Conservation (phyloP, 805 yeast species). For the Spathaspora sp. region DNA sequence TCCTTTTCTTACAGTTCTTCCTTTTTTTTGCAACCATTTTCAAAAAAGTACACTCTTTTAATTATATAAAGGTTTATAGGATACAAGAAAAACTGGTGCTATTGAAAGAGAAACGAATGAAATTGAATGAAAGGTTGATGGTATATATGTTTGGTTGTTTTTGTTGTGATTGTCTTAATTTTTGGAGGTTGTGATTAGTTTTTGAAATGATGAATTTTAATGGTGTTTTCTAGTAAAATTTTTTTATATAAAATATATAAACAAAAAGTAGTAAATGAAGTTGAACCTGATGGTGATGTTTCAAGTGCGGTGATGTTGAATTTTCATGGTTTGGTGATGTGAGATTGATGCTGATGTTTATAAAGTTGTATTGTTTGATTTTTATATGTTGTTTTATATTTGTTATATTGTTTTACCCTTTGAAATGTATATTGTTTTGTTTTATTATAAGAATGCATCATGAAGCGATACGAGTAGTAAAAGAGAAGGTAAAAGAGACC, state of each 20-base stretch:
- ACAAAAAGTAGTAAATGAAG: background rate
- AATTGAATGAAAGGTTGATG: background rate
- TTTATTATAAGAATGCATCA: no score
- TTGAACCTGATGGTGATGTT: background rate
- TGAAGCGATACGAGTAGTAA: no score
- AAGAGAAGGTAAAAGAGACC: no score
- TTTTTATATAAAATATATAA: background rate
- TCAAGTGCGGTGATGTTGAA: background rate
- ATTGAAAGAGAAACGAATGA: background rate
- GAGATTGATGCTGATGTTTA: no score
- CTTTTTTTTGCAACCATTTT: background rate
- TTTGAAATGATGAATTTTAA: background rate
- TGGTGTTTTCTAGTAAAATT: background rate
- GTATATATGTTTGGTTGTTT: background rate
- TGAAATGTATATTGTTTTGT: no score
- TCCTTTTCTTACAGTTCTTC: background rate
- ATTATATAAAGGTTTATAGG: background rate
- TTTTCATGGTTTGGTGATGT: background rate
- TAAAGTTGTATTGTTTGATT: no score
- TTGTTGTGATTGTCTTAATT: background rate
- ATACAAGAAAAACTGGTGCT: background rate
- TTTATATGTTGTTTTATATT: no score
- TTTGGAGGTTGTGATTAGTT: background rate
- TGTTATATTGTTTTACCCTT: no score
- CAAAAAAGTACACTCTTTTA: background rate